phyloP scores from a whole-genome alignment of 106 monocot genomes.

The Chionographis japonica region DNA sequence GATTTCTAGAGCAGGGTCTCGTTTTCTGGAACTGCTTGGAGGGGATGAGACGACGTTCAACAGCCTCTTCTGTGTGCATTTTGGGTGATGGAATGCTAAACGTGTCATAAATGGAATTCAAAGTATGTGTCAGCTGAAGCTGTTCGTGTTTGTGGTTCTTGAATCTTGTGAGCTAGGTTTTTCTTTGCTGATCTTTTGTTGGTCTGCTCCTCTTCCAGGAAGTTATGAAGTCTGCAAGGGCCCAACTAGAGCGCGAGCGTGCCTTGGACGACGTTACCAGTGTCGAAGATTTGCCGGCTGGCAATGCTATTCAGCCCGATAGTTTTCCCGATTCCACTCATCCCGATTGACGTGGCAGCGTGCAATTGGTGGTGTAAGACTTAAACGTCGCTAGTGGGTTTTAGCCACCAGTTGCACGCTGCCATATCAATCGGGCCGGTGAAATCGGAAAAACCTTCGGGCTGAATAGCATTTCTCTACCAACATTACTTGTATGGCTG shows the following conservation, averaged over 20 bases:
- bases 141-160: background rate
- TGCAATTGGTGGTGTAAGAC: no score
- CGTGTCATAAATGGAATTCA: constrained; percentile 94
- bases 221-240: constrained; percentile 66
- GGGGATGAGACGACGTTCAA: constrained; percentile 79
- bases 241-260: constrained; percentile 70
- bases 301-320: no score
- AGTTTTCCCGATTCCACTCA: no score
- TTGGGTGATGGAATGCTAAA: constrained; percentile 80
- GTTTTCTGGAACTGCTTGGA: constrained; percentile 53
- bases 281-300: constrained; percentile 61
- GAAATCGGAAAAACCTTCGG: no score
- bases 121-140: constrained; percentile 27
- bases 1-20: constrained; percentile 33
- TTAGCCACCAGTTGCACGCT: no score
- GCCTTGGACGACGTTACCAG: constrained; percentile 36
- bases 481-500: no score
- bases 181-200: background rate
- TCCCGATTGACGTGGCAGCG: no score
- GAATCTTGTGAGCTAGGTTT: background rate
- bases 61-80: constrained; percentile 76
- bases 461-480: constrained; percentile 32
- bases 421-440: no score
- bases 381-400: no score
- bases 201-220: constrained; percentile 39